Evolutionary conservation across 2,329 filamentous ascomycete species (phyloP).

Genomic region (Curvularia sp.): DNA sequence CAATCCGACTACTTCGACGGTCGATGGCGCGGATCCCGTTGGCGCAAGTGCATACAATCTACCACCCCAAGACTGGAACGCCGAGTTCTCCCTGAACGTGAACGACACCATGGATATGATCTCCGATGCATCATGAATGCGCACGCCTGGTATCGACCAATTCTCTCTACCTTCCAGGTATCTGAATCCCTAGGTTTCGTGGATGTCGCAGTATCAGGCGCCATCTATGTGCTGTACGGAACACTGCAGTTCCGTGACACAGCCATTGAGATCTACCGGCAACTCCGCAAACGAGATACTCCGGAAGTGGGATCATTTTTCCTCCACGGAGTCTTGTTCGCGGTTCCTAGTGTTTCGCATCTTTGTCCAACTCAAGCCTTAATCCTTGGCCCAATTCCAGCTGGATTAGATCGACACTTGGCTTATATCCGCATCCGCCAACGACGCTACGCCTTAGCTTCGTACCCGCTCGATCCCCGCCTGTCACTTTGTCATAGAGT

Average conservation of each 20-base stretch:
- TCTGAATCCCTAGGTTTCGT: neutral
- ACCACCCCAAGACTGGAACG: slow-evolving; percentile 43
- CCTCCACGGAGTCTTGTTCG: neutral
- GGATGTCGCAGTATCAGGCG: neutral
- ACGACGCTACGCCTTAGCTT: neutral
- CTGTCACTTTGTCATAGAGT: neutral
- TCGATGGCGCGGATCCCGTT: slow-evolving; percentile 30
- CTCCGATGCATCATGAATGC: slow-evolving; percentile 16
- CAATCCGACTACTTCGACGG: slow-evolving; percentile 38
- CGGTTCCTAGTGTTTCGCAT: neutral
- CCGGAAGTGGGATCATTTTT: neutral
- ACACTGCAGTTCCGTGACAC: neutral
- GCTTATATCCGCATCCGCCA: neutral
- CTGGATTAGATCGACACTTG: no score
- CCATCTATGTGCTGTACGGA: neutral
- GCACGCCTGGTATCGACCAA: neutral
- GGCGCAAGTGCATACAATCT: slow-evolving; percentile 32
- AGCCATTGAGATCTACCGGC: neutral
- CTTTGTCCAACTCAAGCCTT: neutral
- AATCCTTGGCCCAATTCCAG: neutral
- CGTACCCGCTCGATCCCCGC: neutral
- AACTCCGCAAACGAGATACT: neutral
- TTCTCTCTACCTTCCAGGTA: neutral
- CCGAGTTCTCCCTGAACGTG: slow-evolving; percentile 43
- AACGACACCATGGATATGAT: slow-evolving; percentile 32